Evolutionary conservation across 805 yeast species (phyloP).

Genomic region (Yamadazyma endophytica): DNA sequence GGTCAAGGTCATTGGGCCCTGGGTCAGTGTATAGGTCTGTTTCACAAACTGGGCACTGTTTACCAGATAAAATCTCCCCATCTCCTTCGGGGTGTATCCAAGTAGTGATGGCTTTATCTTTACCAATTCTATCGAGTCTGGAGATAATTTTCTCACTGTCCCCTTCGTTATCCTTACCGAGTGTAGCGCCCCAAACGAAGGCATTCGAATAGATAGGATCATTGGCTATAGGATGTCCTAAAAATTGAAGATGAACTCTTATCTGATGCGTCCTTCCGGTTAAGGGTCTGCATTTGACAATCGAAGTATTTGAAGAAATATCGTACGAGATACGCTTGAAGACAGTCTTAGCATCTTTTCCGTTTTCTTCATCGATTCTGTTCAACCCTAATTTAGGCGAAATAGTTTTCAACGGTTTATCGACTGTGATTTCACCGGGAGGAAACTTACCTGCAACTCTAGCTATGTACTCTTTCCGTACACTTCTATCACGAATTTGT

Average conservation of each 20-base stretch:
- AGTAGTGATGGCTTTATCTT: conserved; percentile 59
- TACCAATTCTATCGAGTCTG: conserved; percentile 64
- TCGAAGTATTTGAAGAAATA: conserved; percentile 47
- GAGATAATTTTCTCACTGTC: conserved; percentile 45
- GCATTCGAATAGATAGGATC: conserved; percentile 79
- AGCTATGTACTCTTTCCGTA: conserved; percentile 80
- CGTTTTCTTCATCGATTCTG: conserved; percentile 43
- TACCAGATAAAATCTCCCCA: conserved; percentile 67
- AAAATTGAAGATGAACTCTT: conserved; percentile 81
- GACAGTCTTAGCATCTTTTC: conserved; percentile 70
- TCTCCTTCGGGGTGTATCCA: conserved; percentile 57
- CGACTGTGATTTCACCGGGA: conserved; percentile 46
- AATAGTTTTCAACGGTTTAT: conserved; percentile 62
- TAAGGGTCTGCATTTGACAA: conserved; percentile 79
- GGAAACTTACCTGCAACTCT: conserved; percentile 88
- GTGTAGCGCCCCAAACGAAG: conserved; percentile 69
- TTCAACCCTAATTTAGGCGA: conserved; percentile 74
- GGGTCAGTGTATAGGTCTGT: conserved; percentile 81
- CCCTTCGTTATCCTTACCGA: conserved; percentile 62
- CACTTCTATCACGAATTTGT: conserved; percentile 69
- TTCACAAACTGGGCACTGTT: conserved; percentile 62
- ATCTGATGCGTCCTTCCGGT: conserved; percentile 97
- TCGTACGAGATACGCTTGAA: conserved; percentile 70
- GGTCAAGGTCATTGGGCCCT: conserved; percentile 76
- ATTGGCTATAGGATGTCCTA: conserved; percentile 47